phyloP scores from a whole-genome alignment of 192 early-diverging fungal species.

The Coemansia sp. region DNA sequence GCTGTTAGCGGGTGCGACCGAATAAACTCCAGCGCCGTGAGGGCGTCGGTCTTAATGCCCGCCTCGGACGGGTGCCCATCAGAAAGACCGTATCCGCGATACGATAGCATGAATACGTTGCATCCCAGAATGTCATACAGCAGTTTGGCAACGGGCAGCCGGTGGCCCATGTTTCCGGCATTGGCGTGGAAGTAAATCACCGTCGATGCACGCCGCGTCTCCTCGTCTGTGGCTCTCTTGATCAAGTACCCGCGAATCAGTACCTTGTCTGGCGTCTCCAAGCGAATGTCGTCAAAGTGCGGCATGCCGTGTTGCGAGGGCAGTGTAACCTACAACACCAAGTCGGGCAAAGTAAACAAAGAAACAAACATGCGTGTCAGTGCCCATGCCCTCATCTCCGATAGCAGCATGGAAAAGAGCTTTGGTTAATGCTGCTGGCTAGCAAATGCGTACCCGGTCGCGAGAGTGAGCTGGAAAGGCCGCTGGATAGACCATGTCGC shows the following conservation, averaged over 20 bases:
- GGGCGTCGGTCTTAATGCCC: conserved; percentile 86
- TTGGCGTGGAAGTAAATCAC: conserved; percentile 95
- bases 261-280: conserved; percentile 83
- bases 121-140: conserved; percentile 66
- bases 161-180: conserved; percentile 99
- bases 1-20: conserved; percentile 70
- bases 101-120: conserved; percentile 98
- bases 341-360: background rate
- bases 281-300: conserved; percentile 67
- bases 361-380: background rate
- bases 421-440: background rate
- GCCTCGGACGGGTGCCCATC: conserved; percentile 87
- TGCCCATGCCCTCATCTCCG: too few relatives aligned
- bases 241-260: conserved; percentile 82
- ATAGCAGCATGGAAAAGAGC: too few relatives aligned
- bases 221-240: conserved; percentile 58
- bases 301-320: conserved; percentile 72
- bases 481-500: conserved; percentile 79
- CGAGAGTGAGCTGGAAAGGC: conserved; percentile 57
- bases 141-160: conserved; percentile 86
- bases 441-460: conserved; percentile 25
- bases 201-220: conserved; percentile 66
- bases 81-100: conserved; percentile 92
- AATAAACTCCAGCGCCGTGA: conserved; percentile 87
- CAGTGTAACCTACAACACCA: conserved; percentile 60